Evolutionary conservation across 257 asterid species (phyloP).

Genomic region (Anisodus tanguticus): DNA sequence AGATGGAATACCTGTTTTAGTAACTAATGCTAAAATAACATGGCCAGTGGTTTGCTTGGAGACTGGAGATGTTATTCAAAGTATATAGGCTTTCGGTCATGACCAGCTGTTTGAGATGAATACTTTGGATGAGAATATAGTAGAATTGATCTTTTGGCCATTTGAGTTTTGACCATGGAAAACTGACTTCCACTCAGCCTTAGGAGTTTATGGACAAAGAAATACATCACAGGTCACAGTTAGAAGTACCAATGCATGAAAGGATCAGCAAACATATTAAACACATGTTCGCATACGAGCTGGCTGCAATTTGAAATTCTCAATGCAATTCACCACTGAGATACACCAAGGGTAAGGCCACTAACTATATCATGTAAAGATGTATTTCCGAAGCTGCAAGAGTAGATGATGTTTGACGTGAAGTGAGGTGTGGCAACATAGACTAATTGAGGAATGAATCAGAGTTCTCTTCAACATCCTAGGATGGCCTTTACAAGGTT

Average conservation of each 20-base stretch:
- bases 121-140: slow-evolving; percentile 1
- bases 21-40: neutral
- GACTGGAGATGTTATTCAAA: slow-evolving; percentile 16
- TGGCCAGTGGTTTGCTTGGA: slow-evolving; percentile 23
- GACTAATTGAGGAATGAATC: neutral
- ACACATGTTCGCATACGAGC: neutral
- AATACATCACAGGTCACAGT: neutral
- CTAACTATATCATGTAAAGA: neutral
- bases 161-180: neutral
- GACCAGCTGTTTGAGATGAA: neutral
- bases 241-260: neutral
- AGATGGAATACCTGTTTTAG: slow-evolving; percentile 23
- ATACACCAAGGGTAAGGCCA: neutral
- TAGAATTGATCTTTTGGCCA: neutral
- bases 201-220: neutral
- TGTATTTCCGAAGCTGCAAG: slow-evolving; percentile 1
- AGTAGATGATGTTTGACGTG: neutral
- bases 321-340: slow-evolving; percentile 16
- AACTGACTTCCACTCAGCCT: slow-evolving; percentile 6
- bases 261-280: slow-evolving; percentile 5
- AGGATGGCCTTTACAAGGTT: neutral
- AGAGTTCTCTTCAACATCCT: neutral
- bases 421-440: neutral
- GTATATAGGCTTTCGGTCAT: neutral
- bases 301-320: slow-evolving; percentile 15